Base-by-base conservation (phyloP, 2,329 filamentous ascomycete species). In the Aspergillus phoenicis region DNA sequence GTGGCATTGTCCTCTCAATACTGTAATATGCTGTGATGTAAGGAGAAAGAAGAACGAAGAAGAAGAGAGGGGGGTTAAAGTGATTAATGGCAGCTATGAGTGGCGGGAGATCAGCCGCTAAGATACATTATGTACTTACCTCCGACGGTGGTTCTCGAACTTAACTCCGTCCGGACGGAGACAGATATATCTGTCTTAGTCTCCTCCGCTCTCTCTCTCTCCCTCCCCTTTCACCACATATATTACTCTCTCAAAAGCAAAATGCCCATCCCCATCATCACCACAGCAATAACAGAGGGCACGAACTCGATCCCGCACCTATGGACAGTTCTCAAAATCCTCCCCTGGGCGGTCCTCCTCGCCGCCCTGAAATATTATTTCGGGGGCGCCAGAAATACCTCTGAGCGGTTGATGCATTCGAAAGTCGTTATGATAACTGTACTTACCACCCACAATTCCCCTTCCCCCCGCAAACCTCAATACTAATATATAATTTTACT, bases 341-440 rank as follows among this genome's bases (percentile, higher is more conserved):
- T 82, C 28, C 82, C 83, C 64, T 83, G 80, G 71, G 66, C 87
- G 39, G 74, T 78, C 15, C 60, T 86, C 8, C 64, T 90, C 26
- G 82, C 80, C 61, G 71, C 84, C 58, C 71, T 89, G 65, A 98
- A 97, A 82, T 82, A 83, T 71, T 97, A 90, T 80, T 90, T 89
- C 70, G 86, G 87, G 65, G 96, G 95, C 67, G 85, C 88, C 11
- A 80, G 78, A 67, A 97, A 95, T 76, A 79, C 78, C 45, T 85
- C 91, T 26, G 93, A 97, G 73, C 85, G 91, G 61, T 84, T 90
- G 58, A 93, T 99, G 88, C 93, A 97, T 77, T 93, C 92, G 52
- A 96, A 96, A 73, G 92, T 99, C 52, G 84, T 97, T 48, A 89
- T 99, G 83, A 86, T 99, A 56, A 99, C 95, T 17, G 93, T 89